Base-by-base conservation (phyloP, 1,284 basidiomycete genomes). In the Cutaneotrichosporon cavernicola region DNA sequence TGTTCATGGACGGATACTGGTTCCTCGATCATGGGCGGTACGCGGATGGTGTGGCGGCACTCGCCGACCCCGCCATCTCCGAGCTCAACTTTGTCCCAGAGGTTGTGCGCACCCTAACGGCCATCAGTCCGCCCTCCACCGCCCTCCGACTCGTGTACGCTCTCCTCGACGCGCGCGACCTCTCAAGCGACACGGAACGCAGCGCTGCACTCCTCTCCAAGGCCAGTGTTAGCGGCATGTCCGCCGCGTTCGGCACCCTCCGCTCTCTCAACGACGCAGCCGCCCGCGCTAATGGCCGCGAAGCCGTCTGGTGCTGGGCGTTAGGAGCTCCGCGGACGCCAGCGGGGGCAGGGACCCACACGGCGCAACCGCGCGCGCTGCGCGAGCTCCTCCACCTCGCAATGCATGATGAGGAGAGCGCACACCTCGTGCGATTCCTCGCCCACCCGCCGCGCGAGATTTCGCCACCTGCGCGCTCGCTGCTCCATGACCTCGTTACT, bases 401-500 rank as follows among this genome's bases (percentile, higher is more conserved):
- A 0, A 63, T 80, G n/a, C 66, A 66, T 8, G 65, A 69, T 5
- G 73, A 74, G 51, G 80, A 81, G 62, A 68, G 75, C 16, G 58
- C 66, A 0, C 75, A 79, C 63, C 69, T 81, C 18, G 63, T 73
- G 11, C 57, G 69, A 9, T 77, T 79, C 69, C 72, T 81, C 4
- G 67, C 73, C 9, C 72, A 74, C 51, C 76, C 80, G 5, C 86
- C 88, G 0, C 69, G 82, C 40, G 71, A 81, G 32, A 76, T 88
- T 30, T 76, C 86, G 0, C 65, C 82, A 0, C 66, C 81, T 0
- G 85, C 86, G 1, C 78, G 88, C 22, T 83, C 86, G 2, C 81
- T 87, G 13, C 78, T 93, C 0, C 90, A 92, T 75, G 89, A 92
- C 71, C 84, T 93, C n/a, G 84, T 91, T 36, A 90, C 88, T 62